These are phyloP conservation scores for Aspergillus campestris DNA, from an alignment of 495 filamentous ascomycete species.

Conservation along the genomic window DNA sequence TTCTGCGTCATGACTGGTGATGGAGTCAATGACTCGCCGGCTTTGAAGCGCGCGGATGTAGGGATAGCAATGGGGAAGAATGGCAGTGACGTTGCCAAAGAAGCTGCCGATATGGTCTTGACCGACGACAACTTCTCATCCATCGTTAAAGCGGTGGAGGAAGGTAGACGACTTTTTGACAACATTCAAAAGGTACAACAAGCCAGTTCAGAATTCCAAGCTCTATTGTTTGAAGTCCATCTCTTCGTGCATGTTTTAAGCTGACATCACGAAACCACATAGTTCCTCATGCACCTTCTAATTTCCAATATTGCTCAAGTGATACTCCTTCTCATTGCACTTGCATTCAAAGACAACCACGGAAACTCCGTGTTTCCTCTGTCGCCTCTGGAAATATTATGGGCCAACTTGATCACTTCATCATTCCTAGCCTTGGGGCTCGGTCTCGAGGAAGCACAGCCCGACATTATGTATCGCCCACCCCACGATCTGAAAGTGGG, in stretches of 20 bases:
- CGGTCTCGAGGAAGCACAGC: conserved; percentile 58
- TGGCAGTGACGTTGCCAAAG: conserved; percentile 86
- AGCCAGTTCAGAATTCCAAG: no score
- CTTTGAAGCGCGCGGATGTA: conserved; percentile 67
- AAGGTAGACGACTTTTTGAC: conserved; percentile 66
- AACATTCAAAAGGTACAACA: conserved; percentile 61
- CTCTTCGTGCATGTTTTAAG: background rate
- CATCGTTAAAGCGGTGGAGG: conserved; percentile 64
- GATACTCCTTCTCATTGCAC: conserved; percentile 58
- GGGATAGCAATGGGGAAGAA: conserved; percentile 79
- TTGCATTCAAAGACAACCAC: conserved; percentile 58
- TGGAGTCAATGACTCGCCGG: conserved; percentile 80
- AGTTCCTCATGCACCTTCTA: conserved; percentile 65
- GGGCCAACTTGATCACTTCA: conserved; percentile 73
- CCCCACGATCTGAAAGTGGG: conserved; percentile 58
- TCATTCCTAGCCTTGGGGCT: conserved; percentile 69
- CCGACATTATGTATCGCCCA: conserved; percentile 61
- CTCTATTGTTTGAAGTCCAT: background rate
- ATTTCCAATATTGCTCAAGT: conserved; percentile 70
- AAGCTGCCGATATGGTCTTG: conserved; percentile 77
- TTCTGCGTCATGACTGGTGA: conserved; percentile 72
- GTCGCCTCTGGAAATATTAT: conserved; percentile 65
- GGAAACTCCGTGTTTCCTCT: conserved; percentile 66
- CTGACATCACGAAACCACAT: background rate
- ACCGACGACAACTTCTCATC: conserved; percentile 84